Conservation (phyloP, 306 rosid genomes). For the Glycine tomentella region DNA sequence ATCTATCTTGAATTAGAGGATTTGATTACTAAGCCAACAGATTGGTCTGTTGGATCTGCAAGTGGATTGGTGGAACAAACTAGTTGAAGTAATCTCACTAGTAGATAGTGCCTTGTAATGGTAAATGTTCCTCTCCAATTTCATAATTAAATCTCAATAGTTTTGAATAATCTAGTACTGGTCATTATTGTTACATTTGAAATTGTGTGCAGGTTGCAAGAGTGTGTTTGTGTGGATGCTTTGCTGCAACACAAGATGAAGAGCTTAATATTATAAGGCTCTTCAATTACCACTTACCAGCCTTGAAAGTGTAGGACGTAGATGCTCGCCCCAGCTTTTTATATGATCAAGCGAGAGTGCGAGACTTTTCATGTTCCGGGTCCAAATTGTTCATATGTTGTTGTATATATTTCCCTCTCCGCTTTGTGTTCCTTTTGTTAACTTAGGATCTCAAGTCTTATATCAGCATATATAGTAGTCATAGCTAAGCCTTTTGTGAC, state of each 20-base stretch:
- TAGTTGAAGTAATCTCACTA: constrained; percentile 52
- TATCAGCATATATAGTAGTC: constrained; percentile 18
- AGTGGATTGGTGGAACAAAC: constrained; percentile 65
- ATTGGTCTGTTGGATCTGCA: constrained; percentile 64
- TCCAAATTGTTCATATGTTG: constrained; percentile 38
- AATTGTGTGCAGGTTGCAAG: constrained; percentile 26
- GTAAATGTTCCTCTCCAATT: constrained; percentile 33
- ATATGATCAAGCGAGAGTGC: constrained; percentile 10
- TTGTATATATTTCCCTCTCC: constrained; percentile 4
- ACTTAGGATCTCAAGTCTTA: not conserved
- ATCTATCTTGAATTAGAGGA: constrained; percentile 82
- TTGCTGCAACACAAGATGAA: constrained; percentile 26
- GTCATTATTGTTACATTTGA: constrained; percentile 15
- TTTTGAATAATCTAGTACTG: constrained; percentile 4
- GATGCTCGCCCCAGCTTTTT: constrained; percentile 18
- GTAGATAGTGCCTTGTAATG: constrained; percentile 40
- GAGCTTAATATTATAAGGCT: constrained; percentile 32
- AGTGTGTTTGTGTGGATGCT: not conserved
- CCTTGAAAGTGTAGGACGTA: constrained; percentile 32
- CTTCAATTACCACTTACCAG: constrained; percentile 1
- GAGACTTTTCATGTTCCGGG: not conserved
- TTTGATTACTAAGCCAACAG: constrained; percentile 72
- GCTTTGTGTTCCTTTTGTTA: not conserved
- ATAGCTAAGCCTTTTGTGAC: constrained; percentile 20
- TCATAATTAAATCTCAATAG: not conserved